Evolutionary conservation across 1,284 basidiomycete genomes (phyloP).

Genomic region (Psilocybe mexicana): DNA sequence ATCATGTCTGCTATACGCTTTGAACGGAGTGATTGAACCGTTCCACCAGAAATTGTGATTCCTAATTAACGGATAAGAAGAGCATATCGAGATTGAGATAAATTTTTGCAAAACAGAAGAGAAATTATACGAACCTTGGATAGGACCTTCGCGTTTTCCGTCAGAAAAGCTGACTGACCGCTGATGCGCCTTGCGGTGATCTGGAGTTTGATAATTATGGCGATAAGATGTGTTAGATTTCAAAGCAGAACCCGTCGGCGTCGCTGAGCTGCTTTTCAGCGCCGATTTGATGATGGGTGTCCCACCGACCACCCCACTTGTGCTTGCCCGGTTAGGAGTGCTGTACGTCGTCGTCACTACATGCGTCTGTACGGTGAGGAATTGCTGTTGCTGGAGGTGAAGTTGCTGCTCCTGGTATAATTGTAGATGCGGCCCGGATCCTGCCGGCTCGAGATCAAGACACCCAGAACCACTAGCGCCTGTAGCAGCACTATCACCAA

Average conservation of each 20-base stretch:
- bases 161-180: constrained; percentile 95
- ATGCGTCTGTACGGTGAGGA: constrained; percentile 18
- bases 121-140: constrained; percentile 58
- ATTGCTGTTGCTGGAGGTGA: constrained; percentile 13
- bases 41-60: constrained; percentile 29
- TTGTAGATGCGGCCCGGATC: not conserved
- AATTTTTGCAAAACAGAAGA: constrained; percentile 11
- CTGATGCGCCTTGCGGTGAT: constrained; percentile 45
- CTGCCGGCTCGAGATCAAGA: not conserved
- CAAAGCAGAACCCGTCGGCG: constrained; percentile 52
- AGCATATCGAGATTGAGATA: not conserved
- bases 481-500: constrained; percentile 1
- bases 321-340: constrained; percentile 27
- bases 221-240: constrained; percentile 43
- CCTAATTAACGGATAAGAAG: constrained; percentile 14
- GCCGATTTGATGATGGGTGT: constrained; percentile 54
- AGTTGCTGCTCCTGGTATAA: constrained; percentile 6
- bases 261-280: constrained; percentile 52
- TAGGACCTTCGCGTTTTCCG: constrained; percentile 83
- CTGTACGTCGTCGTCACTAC: constrained; percentile 16
- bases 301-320: constrained; percentile 19
- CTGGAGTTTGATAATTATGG: constrained; percentile 50
- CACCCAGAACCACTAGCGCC: not conserved
- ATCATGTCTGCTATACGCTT: constrained; percentile 81
- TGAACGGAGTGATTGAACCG: constrained; percentile 67